phyloP scores from a whole-genome alignment of 768 basidiomycete genomes.

The Artomyces pyxidatus region DNA sequence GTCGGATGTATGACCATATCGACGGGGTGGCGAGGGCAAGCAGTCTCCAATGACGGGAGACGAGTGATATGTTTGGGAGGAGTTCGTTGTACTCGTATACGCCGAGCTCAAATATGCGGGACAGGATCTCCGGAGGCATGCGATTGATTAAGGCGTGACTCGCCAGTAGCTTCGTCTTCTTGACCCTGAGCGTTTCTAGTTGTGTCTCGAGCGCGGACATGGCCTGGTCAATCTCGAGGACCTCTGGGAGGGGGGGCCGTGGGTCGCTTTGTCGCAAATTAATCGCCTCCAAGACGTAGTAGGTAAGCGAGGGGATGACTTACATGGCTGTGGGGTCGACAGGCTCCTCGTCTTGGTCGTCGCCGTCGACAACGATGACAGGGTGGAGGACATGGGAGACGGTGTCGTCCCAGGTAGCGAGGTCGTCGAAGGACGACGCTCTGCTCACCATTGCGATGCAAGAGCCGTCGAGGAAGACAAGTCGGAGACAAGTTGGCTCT shows the following conservation, averaged over 20 bases:
- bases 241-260: constrained; percentile 16
- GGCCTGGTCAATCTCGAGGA: constrained; percentile 19
- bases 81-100: constrained; percentile 20
- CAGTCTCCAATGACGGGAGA: constrained; percentile 21
- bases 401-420: constrained; percentile 18
- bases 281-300: neutral
- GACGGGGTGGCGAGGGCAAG: constrained; percentile 19
- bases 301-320: neutral
- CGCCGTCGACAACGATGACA: constrained; percentile 9
- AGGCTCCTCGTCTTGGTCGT: constrained; percentile 12
- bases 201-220: constrained; percentile 19
- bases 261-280: constrained; percentile 18
- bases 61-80: constrained; percentile 18
- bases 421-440: constrained; percentile 16
- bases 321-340: constrained; percentile 10
- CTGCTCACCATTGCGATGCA: constrained; percentile 17
- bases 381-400: constrained; percentile 9
- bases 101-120: constrained; percentile 24
- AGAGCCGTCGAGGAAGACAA: no score
- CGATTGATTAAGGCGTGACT: constrained; percentile 19
- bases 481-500: no score
- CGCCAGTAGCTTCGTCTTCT: constrained; percentile 18
- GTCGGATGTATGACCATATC: constrained; percentile 24
- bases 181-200: constrained; percentile 17
- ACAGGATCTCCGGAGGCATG: constrained; percentile 23